Percentiles rank a stretch among this genome's conserved stretches.
phyloP scores from a whole-genome alignment of 805 yeast species.

The Yamadazyma paraphyllophila region DNA sequence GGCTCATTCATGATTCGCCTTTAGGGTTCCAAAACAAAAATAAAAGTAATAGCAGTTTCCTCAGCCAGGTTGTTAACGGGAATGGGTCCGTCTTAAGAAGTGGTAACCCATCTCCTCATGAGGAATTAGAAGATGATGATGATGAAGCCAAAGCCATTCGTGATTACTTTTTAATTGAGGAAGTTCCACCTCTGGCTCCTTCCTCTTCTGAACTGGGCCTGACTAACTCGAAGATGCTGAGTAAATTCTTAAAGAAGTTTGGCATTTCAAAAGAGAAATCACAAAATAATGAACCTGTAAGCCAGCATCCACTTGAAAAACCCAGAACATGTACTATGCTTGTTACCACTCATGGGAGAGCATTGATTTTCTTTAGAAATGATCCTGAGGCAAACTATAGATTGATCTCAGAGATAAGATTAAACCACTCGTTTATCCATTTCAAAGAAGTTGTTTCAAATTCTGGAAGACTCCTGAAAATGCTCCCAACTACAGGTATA shows the following conservation, averaged over 20 bases:
- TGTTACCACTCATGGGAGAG: slow-evolving; percentile 63
- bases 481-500: slow-evolving; percentile 39
- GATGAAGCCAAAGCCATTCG: slow-evolving; percentile 66
- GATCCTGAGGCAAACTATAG: slow-evolving; percentile 43
- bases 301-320: slow-evolving; percentile 31
- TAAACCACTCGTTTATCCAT: slow-evolving; percentile 50
- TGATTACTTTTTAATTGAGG: slow-evolving; percentile 40
- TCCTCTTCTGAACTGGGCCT: neutral
- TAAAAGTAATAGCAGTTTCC: slow-evolving; percentile 25
- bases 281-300: slow-evolving; percentile 7
- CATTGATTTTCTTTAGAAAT: slow-evolving; percentile 49
- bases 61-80: slow-evolving; percentile 41
- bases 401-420: slow-evolving; percentile 52
- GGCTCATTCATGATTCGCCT: slow-evolving; percentile 59
- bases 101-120: neutral
- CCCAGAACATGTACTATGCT: slow-evolving; percentile 50
- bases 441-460: slow-evolving; percentile 54
- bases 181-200: slow-evolving; percentile 12
- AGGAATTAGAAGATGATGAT: slow-evolving; percentile 24
- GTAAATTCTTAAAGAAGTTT: slow-evolving; percentile 18
- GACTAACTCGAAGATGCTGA: slow-evolving; percentile 7
- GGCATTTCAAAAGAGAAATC: slow-evolving; percentile 15
- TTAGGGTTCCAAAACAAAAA: slow-evolving; percentile 35
- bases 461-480: slow-evolving; percentile 28
- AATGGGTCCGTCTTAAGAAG: slow-evolving; percentile 23